These are phyloP conservation scores for Penicillium sp. DNA, from an alignment of 2,329 filamentous ascomycete genomes.

Conservation along the genomic window DNA sequence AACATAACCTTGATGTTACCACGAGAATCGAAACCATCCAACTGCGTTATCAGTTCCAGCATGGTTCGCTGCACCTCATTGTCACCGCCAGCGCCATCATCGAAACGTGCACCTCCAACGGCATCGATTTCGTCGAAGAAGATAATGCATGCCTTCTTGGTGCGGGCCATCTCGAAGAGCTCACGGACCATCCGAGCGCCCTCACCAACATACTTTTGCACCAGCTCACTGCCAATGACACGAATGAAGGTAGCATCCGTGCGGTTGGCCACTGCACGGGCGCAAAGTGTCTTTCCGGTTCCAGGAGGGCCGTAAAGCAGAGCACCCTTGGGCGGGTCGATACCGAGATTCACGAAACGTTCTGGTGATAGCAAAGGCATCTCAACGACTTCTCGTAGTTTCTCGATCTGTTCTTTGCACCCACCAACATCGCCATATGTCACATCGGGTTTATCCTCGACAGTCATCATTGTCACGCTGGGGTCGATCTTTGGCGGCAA, in stretches of 20 bases:
- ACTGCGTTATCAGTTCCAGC: conserved; percentile 94
- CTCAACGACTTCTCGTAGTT: conserved; percentile 96
- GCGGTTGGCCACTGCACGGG: conserved; percentile 93
- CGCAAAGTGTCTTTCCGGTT: conserved; percentile 98
- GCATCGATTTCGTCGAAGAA: conserved; percentile 99
- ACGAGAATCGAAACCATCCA: conserved; percentile 92
- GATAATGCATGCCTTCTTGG: conserved; percentile 99
- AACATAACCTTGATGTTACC: conserved; percentile 99
- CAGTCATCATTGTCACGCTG: conserved; percentile 99
- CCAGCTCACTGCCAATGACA: conserved; percentile 95
- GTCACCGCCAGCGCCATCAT: conserved; percentile 93
- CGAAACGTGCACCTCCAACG: conserved; percentile 91
- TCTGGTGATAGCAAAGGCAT: conserved; percentile 96
- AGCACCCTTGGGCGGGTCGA: conserved; percentile 96
- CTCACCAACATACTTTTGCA: conserved; percentile 98
- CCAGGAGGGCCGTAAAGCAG: conserved; percentile 94
- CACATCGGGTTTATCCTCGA: conserved; percentile 98
- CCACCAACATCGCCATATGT: conserved; percentile 98
- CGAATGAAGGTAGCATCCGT: conserved; percentile 98
- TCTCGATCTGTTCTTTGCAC: conserved; percentile 99
- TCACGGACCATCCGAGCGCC: conserved; percentile 98
- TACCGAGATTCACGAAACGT: conserved; percentile 96
- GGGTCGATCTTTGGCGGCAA: conserved; percentile 98
- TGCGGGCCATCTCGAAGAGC: conserved; percentile 98
- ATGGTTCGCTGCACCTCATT: conserved; percentile 98